These are phyloP conservation scores for Yamadazyma pseudoaaseri DNA, from an alignment of 1,139 yeast genomes.

Conservation along the genomic window DNA sequence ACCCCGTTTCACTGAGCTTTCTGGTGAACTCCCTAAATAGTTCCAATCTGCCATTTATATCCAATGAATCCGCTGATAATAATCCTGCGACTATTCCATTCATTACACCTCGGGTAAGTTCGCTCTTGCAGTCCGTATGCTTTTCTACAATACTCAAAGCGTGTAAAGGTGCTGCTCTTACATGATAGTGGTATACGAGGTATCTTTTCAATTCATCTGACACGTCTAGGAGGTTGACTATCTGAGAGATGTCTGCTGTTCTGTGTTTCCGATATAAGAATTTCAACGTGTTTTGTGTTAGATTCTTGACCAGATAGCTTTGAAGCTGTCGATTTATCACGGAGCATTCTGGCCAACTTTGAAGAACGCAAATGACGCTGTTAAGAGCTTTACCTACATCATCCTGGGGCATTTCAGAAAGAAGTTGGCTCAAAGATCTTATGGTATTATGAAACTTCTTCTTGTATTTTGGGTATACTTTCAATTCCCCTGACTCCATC, in stretches of 20 bases:
- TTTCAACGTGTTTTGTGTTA: conserved; percentile 6
- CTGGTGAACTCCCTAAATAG: conserved; percentile 9
- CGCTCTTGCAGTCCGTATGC: conserved; percentile 6
- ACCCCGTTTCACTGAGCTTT: conserved; percentile 7
- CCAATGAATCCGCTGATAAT: conserved; percentile 3
- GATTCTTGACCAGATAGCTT: conserved; percentile 4
- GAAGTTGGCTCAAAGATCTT: conserved; percentile 29
- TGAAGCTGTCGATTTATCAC: conserved; percentile 1
- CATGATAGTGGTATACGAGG: conserved; percentile 2
- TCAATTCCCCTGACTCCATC: background rate
- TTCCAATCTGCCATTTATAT: conserved; percentile 4
- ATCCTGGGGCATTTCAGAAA: conserved; percentile 22
- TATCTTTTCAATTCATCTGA: background rate
- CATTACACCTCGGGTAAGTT: conserved; percentile 7
- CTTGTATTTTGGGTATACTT: conserved; percentile 11
- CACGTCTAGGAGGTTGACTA: conserved; percentile 1
- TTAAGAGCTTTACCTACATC: conserved; percentile 9
- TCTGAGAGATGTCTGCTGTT: background rate
- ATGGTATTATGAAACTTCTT: conserved; percentile 26
- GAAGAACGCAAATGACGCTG: conserved; percentile 1
- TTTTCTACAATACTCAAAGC: conserved; percentile 6
- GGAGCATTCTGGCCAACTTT: background rate
- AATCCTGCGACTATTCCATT: conserved; percentile 12
- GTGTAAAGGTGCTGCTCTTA: conserved; percentile 5
- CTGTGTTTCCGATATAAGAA: conserved; percentile 8